These are phyloP conservation scores for Psilocybe azurescens DNA, from an alignment of 768 basidiomycete genomes.

Conservation along the genomic window DNA sequence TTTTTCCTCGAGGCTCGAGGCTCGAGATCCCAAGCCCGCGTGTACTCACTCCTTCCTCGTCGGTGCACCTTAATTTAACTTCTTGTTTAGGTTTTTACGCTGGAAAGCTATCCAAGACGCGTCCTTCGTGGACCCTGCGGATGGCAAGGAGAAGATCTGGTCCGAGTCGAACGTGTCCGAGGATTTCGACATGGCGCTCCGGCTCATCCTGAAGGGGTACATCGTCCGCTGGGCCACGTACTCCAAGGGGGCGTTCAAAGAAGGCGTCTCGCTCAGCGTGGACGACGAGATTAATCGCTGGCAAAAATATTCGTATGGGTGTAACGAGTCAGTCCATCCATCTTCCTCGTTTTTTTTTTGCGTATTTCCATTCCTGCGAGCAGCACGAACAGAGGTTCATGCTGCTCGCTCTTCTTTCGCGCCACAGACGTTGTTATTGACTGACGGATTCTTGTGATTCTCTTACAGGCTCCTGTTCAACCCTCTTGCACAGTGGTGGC, in stretches of 20 bases:
- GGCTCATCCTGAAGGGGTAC: constrained; percentile 66
- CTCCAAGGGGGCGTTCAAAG: constrained; percentile 84
- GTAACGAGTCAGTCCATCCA: constrained; percentile 55
- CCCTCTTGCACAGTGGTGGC: constrained; percentile 78
- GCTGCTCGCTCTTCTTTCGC: constrained; percentile 24
- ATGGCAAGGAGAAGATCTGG: constrained; percentile 78
- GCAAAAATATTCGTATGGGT: constrained; percentile 80
- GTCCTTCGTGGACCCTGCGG: constrained; percentile 67
- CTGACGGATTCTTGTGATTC: constrained; percentile 21
- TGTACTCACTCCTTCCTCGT: no score
- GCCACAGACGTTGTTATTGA: not conserved
- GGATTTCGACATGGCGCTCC: constrained; percentile 82
- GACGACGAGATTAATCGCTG: constrained; percentile 92
- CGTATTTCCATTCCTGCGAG: not conserved
- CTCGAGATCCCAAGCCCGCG: not conserved
- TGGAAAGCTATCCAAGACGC: constrained; percentile 91
- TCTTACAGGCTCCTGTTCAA: constrained; percentile 75
- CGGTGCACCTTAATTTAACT: no score
- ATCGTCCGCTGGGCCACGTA: constrained; percentile 87
- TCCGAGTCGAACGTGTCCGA: constrained; percentile 78
- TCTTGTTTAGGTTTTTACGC: constrained; percentile 59
- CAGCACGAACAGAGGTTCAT: constrained; percentile 23
- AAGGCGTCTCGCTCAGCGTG: constrained; percentile 86
- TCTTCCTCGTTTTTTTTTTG: not conserved
- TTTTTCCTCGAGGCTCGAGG: not conserved